Evolutionary conservation across 2,329 filamentous ascomycete species (phyloP), one percentile per base, ranked within the genome.

Genomic region (Lachnellula suecica): DNA sequence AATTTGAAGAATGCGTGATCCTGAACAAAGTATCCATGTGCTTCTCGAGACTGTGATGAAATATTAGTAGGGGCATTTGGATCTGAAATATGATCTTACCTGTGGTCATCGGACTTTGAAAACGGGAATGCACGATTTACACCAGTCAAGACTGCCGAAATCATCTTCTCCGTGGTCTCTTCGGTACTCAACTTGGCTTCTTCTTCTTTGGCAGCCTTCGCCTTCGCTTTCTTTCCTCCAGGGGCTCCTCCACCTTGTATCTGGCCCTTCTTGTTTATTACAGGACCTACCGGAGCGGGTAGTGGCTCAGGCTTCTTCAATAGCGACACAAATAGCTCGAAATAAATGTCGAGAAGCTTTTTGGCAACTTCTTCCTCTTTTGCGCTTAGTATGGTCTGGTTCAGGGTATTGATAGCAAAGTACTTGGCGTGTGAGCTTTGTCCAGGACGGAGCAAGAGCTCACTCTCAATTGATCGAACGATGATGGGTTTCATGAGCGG

Each of bases 41-140:
- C 53, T 87, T 85, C 65, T 95, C 89, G 59, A 97, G 83, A 22
- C 85, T 88, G n/a, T n/a, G n/a, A n/a, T n/a, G n/a, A n/a, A n/a
- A n/a, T n/a, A n/a, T n/a, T n/a, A n/a, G n/a, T n/a, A n/a, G n/a
- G n/a, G n/a, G n/a, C n/a, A n/a, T n/a, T n/a, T n/a, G n/a, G n/a
- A n/a, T n/a, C n/a, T n/a, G n/a, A n/a, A n/a, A n/a, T n/a, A 6
- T 43, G 11, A 17, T 57, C 83, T 68, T 76, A 91, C 79, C 83
- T 84, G 40, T 84, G 82, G 61, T 89, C 85, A 65, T 94, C 89
- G 1, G 88, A 84, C 59, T 87, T 87, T 10, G 91, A 88, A 70
- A 97, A 99, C 1, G 95, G 94, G 62, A 96, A 92, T 8, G 94
- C 92, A 61, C 94, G 89, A 71, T 99, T 99, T 59, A 99, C 91